These are phyloP conservation scores for Heliamphora exappendiculata DNA, from an alignment of 148 eudicot genomes.

Conservation along the genomic window DNA sequence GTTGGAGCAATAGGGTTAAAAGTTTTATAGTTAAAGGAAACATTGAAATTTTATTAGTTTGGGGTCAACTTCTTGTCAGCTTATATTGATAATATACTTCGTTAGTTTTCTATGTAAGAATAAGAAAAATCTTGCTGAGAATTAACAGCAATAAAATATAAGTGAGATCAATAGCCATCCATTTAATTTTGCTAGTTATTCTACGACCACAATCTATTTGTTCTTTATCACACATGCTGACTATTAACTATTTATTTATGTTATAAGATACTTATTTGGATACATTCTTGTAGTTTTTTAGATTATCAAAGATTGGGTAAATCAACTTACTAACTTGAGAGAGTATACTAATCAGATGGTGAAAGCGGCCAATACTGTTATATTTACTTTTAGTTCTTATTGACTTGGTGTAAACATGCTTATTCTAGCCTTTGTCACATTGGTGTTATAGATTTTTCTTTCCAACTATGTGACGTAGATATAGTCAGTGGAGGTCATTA, in stretches of 20 bases:
- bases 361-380: constrained; percentile 78
- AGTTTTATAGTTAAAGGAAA: not conserved
- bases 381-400: constrained; percentile 87
- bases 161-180: not conserved
- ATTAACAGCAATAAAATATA: not conserved
- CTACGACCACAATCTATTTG: no score
- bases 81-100: not conserved
- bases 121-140: not conserved
- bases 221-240: no score
- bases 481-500: no score
- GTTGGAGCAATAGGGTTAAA: not conserved
- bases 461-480: no score
- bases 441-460: no score
- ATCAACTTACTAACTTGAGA: constrained; percentile 60
- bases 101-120: not conserved
- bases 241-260: not conserved
- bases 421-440: not conserved
- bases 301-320: constrained; percentile 88
- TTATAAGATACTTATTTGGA: not conserved
- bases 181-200: not conserved
- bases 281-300: constrained; percentile 17
- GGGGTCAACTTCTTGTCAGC: not conserved
- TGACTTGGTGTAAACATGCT: constrained; percentile 62
- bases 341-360: constrained; percentile 90
- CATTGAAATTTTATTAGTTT: not conserved